Evolutionary conservation across 1,284 basidiomycete genomes (phyloP), one percentile per base, ranked within the genome.

Genomic region (Moesziomyces parantarcticus): DNA sequence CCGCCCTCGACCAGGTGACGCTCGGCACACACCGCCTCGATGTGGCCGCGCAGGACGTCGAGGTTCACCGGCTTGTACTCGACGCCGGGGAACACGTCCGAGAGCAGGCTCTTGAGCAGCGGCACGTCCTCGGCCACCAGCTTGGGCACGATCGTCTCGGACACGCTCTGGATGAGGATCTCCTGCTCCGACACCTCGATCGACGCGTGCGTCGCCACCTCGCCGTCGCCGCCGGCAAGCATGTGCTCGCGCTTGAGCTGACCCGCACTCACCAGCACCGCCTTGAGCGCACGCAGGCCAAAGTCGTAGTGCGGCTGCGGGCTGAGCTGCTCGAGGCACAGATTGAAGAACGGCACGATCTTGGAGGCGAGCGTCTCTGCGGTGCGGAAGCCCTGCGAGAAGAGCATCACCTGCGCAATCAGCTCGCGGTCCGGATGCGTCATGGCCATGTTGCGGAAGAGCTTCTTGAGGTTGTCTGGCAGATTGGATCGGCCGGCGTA

Each of bases 291-390:
- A 77, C 97, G 94, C 41, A 99, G 88, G 85, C 97, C 97, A 84
- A 99, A 99, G 86, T 99, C 97, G 84, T 99, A 99, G 86, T 99
- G 97, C 2, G 96, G 94, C 83, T 99, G 97, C 36, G 92, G 90
- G 3, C 95, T 98, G 29, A 99, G 88, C 81, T 99, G 96, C 82
- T 99, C 95, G 67, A 93, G 90, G 79, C 96, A 99, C 58, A 99
- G 90, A 82, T 96, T 97, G 88, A 99, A 99, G 88, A 99, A 98
- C 0, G 96, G 97, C 16, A 99, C 96, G 60, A 99, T 92, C 86
- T 99, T 98, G 60, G 93, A 93, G 0, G 97, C 97, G 7, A 99
- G 88, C 0, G 89, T 91, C 84, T 98, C 97, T 5, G 97, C 97
- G 6, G 93, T 95, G 36, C 96, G 90, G 89, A 99, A 99, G 72